Evolutionary conservation across 345 rosid genomes (phyloP), one percentile per base, ranked within the genome.

Genomic region (Acer saccharum): DNA sequence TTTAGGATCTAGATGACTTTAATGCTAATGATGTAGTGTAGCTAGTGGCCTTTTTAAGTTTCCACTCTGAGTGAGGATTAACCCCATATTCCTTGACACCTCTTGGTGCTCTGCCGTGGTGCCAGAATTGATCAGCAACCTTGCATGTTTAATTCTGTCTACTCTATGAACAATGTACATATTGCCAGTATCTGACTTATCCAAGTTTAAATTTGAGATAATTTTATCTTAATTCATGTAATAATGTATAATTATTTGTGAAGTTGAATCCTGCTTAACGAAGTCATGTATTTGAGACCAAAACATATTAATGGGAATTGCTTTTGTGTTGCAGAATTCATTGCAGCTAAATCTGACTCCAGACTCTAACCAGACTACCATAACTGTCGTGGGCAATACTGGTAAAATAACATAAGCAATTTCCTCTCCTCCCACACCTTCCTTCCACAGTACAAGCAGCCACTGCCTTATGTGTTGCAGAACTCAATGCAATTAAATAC

Each of bases 351-450:
- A 87, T 86, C 82, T 95, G 83, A 88, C 94, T 41, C 84, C 89
- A 25, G 86, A 85, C 80, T 83, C 83, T 18, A 89, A 93, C 90
- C 89, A 77, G 84, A 89, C 91, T 74, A 64, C 78, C 63, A 67
- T 95, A 80, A 88, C 91, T 64, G 77, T 95, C 68, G 44, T 89
- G 84, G 98, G 98, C 41, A 95, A 90, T 84, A 90, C 95, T 60
- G 95, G 98, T 95, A 89, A 76, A 67, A 61, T 48, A 29, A 43
- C 29, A 60, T 11, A 3, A 32, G 25, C 17, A 52, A 50, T 70
- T 41, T 1, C 57, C 58, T 66, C 18, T 20, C 20, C 21, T 44
- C 43, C 43, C 60, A 14, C n/a, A 11, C 46, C 21, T 12, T 57
- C 27, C 18, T 61, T 25, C 3, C 1, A 7, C 46, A 43, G 1